Percentiles rank a stretch among this genome's conserved stretches.
Evolutionary conservation across 1,284 basidiomycete genomes (phyloP).

Genomic region (Inonotus hispidus): DNA sequence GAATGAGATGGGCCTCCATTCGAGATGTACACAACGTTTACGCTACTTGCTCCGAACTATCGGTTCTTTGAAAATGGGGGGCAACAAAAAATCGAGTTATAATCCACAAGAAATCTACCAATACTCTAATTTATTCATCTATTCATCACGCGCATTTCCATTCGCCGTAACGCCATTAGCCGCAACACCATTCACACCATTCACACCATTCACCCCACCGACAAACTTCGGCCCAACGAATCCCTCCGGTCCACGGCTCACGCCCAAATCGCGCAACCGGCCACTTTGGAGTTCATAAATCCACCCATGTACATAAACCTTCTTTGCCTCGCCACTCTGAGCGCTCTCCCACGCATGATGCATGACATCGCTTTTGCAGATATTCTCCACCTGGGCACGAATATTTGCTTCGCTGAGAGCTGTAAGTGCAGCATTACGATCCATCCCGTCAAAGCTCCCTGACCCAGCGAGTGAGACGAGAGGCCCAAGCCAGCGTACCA

Average conservation of each 20-base stretch:
- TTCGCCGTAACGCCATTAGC: not conserved
- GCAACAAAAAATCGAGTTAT: too few relatives aligned
- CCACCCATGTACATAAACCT: conserved; percentile 80
- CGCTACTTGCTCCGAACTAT: too few relatives aligned
- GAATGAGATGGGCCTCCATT: too few relatives aligned
- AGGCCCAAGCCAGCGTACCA: conserved; percentile 71
- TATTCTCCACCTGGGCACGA: conserved; percentile 66
- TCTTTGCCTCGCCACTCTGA: conserved; percentile 31
- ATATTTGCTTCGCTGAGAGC: conserved; percentile 75
- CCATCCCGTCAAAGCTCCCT: conserved; percentile 39
- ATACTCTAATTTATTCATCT: too few relatives aligned
- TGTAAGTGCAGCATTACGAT: conserved; percentile 33
- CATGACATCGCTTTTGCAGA: conserved; percentile 61
- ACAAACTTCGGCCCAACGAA: conserved; percentile 9
- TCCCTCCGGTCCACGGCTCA: conserved; percentile 39
- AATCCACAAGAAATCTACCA: too few relatives aligned
- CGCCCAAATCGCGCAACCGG: conserved; percentile 60
- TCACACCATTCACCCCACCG: too few relatives aligned
- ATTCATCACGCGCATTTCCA: not conserved
- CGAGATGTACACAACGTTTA: too few relatives aligned
- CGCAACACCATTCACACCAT: not conserved
- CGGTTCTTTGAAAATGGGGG: too few relatives aligned
- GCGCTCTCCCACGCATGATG: conserved; percentile 62
- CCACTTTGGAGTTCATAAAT: conserved; percentile 76
- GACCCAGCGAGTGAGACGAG: conserved; percentile 53